phyloP scores from a whole-genome alignment of 805 yeast species.

The Yarrowia divulgata region DNA sequence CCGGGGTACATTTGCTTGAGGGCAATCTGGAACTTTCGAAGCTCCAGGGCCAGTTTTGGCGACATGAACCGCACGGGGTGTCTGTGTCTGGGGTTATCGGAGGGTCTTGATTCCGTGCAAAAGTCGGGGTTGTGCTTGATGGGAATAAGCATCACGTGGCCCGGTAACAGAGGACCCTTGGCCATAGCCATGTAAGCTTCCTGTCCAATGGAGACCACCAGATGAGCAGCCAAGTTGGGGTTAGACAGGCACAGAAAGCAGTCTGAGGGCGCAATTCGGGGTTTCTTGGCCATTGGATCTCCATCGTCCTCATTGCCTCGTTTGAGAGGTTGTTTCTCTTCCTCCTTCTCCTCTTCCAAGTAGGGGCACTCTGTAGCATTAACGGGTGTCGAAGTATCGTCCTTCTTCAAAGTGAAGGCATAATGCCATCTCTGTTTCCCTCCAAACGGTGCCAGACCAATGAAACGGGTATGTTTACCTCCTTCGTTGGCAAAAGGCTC shows the following conservation, averaged over 20 bases:
- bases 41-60: slow-evolving; percentile 52
- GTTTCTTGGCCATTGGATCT: slow-evolving; percentile 22
- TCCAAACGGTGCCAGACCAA: slow-evolving; percentile 69
- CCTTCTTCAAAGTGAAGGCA: slow-evolving; percentile 61
- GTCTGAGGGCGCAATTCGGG: slow-evolving; percentile 57
- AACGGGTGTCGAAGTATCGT: slow-evolving; percentile 12
- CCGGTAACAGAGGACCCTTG: slow-evolving; percentile 85
- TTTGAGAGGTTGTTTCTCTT: background rate
- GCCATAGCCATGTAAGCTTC: slow-evolving; percentile 75
- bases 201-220: slow-evolving; percentile 78
- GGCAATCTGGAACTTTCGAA: slow-evolving; percentile 56
- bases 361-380: slow-evolving; percentile 27
- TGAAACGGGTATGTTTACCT: slow-evolving; percentile 61
- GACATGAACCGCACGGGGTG: slow-evolving; percentile 49
- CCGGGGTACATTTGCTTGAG: slow-evolving; percentile 59
- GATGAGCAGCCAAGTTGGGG: slow-evolving; percentile 76
- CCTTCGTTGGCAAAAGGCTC: slow-evolving; percentile 61
- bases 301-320: slow-evolving; percentile 13
- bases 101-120: slow-evolving; percentile 46
- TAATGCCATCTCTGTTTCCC: slow-evolving; percentile 71
- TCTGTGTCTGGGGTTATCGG: slow-evolving; percentile 13
- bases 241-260: slow-evolving; percentile 89
- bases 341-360: background rate
- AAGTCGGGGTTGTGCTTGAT: slow-evolving; percentile 70
- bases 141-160: slow-evolving; percentile 83